Evolutionary conservation across 2,329 filamentous ascomycete species (phyloP), one percentile per base, ranked within the genome.

Genomic region (Cladosporium phlei): DNA sequence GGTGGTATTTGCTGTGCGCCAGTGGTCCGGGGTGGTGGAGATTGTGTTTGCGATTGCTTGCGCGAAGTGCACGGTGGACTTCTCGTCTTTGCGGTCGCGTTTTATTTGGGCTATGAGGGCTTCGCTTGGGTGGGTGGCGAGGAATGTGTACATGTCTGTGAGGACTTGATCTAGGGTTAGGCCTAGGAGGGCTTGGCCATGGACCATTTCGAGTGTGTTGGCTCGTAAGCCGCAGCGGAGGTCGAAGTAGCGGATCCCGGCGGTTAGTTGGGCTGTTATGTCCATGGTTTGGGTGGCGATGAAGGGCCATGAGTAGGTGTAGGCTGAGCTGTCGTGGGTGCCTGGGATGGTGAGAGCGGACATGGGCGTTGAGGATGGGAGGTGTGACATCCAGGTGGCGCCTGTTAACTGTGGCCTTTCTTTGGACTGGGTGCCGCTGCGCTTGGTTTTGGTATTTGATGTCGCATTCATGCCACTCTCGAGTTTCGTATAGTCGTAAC

Each of bases 211-310:
- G 1, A 61, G 44, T 8, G 55, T 44, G 40, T 65, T 55, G n/a
- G 56, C 49, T 21, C 54, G 52, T 10, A 66, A 50, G 2, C 62
- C 64, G 49, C 60, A 64, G 12, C 64, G 62, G 5, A 66, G 55
- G 46, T 66, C 64, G 33, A 66, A 64, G 54, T 64, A 66, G 14
- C 64, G 56, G 40, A 66, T 63, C 4, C 64, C 64, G 28, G 58
- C 52, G 30, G 60, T 48, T 25, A 66, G 57, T 49, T 66, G 64
- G 19, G 54, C 34, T 16, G 39, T 38, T 12, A 62, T 57, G 33
- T 51, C 47, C 43, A 66, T 55, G 2, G 48, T 57, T 35, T 66
- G 64, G 5, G 63, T 66, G 8, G 58, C 46, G 27, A 66, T 52
- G 47, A 65, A 66, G 3, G 64, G 63, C 55, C 55, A 62, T 17